phyloP scores from a whole-genome alignment of 2,329 filamentous ascomycete genomes.

The Graphilbum ipis-grandicollis region DNA sequence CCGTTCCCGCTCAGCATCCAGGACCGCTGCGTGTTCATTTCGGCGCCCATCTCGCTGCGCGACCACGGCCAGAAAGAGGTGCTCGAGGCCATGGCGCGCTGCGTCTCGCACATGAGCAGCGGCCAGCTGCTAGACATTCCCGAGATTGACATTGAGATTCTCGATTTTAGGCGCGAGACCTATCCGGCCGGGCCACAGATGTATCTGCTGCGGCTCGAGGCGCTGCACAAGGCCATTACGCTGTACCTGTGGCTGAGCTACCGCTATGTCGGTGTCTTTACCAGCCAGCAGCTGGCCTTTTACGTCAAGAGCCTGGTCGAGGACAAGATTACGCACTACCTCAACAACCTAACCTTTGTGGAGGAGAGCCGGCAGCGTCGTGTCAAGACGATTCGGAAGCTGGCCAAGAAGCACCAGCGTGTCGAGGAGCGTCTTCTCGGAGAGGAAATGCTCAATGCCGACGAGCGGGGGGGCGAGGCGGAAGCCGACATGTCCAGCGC shows the following conservation, averaged over 20 bases:
- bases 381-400: constrained; percentile 4
- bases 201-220: constrained; percentile 55
- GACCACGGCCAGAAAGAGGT: constrained; percentile 29
- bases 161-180: constrained; percentile 42
- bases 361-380: constrained; percentile 14
- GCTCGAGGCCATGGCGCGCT: constrained; percentile 46
- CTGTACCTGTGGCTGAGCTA: constrained; percentile 90
- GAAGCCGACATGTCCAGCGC: too few relatives aligned
- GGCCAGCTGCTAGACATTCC: constrained; percentile 57
- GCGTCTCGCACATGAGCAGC: constrained; percentile 48
- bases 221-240: constrained; percentile 65
- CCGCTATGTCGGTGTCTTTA: constrained; percentile 67
- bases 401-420: constrained; percentile 8
- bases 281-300: constrained; percentile 55
- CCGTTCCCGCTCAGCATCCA: constrained; percentile 48
- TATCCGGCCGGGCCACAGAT: constrained; percentile 21
- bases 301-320: constrained; percentile 68
- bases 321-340: constrained; percentile 48
- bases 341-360: constrained; percentile 37
- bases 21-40: constrained; percentile 61
- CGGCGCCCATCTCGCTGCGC: constrained; percentile 46
- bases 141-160: constrained; percentile 52
- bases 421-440: background rate
- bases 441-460: background rate
- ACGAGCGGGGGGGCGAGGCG: too few relatives aligned